These are phyloP conservation scores for Lenzites betulinus DNA, from an alignment of 768 basidiomycete species.

Conservation along the genomic window DNA sequence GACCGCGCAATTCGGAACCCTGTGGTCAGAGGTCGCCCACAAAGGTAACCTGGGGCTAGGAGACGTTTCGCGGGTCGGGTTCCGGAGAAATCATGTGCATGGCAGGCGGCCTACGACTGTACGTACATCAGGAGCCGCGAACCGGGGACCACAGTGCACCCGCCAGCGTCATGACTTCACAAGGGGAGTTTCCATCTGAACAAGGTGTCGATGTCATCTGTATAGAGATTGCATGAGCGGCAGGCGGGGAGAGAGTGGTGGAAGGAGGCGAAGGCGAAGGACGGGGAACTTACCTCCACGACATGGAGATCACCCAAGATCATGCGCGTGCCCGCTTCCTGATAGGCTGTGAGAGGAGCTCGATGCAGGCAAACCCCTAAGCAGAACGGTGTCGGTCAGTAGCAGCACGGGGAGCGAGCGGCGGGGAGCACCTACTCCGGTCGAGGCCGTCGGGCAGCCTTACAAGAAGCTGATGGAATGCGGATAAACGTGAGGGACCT, in stretches of 20 bases:
- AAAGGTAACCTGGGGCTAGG: neutral
- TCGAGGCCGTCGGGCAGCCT: constrained; percentile 41
- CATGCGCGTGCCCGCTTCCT: constrained; percentile 32
- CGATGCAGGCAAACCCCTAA: constrained; percentile 24
- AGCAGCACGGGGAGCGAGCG: neutral
- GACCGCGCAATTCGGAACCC: no score
- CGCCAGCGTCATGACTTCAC: neutral
- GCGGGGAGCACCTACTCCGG: constrained; percentile 25
- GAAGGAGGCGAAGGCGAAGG: neutral
- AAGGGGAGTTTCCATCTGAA: constrained; percentile 3
- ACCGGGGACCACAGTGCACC: neutral
- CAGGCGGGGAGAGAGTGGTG: neutral
- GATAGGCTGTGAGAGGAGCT: constrained; percentile 34
- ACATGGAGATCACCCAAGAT: constrained; percentile 29
- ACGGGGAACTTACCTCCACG: constrained; percentile 24
- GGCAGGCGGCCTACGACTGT: neutral
- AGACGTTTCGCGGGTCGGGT: neutral
- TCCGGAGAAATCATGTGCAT: neutral
- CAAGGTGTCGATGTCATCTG: constrained; percentile 15
- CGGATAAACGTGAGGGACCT: constrained; percentile 34
- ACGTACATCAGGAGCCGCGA: neutral
- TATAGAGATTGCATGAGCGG: no score
- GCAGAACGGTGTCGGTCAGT: neutral
- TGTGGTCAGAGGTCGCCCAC: neutral
- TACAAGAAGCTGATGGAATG: constrained; percentile 46